Base-by-base conservation (phyloP, 768 basidiomycete species). In the Russula foetens region DNA sequence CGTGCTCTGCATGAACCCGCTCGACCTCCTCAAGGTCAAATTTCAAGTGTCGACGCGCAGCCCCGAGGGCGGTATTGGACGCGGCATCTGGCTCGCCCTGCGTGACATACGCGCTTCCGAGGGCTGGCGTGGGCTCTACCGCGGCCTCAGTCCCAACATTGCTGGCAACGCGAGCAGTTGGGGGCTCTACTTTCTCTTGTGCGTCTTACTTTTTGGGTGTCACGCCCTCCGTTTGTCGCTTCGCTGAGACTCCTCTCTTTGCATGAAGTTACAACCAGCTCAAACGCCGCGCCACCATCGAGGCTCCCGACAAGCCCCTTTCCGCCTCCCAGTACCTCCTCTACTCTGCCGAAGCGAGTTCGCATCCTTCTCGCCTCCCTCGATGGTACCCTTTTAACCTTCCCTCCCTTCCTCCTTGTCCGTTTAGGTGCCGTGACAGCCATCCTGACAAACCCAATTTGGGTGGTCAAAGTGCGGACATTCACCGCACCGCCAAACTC, bases 101-200 rank as follows among this genome's bases (percentile, higher is more conserved):
- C 77, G 77, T 45, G 83, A 85, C 57, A 93, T 98, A 41, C 82
- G 89, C 24, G 79, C 75, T 48, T 75, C 78, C 39, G 82, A 90
- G 59, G 96, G 97, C 6, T 88, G 84, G 83, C 79, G 73, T 62
- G 96, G 95, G 0, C 75, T 98, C 51, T 98, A 98, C 71, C 81
- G 96, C 56, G 97, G 97, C 17, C 77, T 98, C 33, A 81, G 84
- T 0, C 84, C 94, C 2, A 99, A 98, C 72, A 81, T 98, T 61
- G 90, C 91, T 0, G 97, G 96, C 14, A 98, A 98, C 65, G 93
- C 95, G 21, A 85, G 88, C 8, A 95, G 92, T 67, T 99, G 97
- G 97, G 97, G 97, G 0, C 74, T 98, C 26, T 99, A 99, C 74
- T 99, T 99, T 75, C 81, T 96, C 63, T 96, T 97, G 97, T 98